Base-by-base conservation (phyloP, 2,329 filamentous ascomycete genomes). In the Fusarium beomiforme region DNA sequence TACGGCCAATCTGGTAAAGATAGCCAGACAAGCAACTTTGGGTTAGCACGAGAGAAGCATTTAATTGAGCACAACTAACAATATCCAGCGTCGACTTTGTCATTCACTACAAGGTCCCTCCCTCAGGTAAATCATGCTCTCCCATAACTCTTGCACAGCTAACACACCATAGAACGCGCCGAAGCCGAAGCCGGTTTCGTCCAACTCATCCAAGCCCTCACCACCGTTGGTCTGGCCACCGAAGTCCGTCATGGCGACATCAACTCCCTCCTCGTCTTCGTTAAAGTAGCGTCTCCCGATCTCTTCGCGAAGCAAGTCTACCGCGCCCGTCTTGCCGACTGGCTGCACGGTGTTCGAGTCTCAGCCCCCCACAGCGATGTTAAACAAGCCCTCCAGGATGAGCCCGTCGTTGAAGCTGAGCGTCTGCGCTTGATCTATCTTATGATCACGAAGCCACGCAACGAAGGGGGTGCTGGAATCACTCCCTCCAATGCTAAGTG, bases 361-460 rank as follows among this genome's bases (percentile, higher is more conserved):
- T 88, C 89, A 23, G 90, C 94, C 37, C 95, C 95, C 0, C 88
- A 90, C 60, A 91, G 90, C 77, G 90, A 97, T 72, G 89, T 93
- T 21, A 83, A 87, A 50, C 85, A 89, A 64, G 88, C 91, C 17
- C 88, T 97, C 56, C 85, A 90, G 64, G 84, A 88, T 19, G 92
- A 97, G 73, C 92, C 94, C 3, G 87, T 98, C 62, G 93, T 91
- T 41, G 93, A 97, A 78, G 93, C 95, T 24, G 96, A 99, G 83
- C 88, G 95, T 49, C 88, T 97, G 46, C 90, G 96, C 36, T 90
- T 97, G 49, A 92, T 97, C 64, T 96, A 97, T 79, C 89, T 96
- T 53, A 89, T 98, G 67, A 92, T 97, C 61, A 93, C 91, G 11
- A 91, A 90, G 80, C 87, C 91, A 8, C 87, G 86, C 70, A 88